Evolutionary conservation across 371 early-diverging fungal species (phyloP).

Genomic region (Fennellomyces sp.): DNA sequence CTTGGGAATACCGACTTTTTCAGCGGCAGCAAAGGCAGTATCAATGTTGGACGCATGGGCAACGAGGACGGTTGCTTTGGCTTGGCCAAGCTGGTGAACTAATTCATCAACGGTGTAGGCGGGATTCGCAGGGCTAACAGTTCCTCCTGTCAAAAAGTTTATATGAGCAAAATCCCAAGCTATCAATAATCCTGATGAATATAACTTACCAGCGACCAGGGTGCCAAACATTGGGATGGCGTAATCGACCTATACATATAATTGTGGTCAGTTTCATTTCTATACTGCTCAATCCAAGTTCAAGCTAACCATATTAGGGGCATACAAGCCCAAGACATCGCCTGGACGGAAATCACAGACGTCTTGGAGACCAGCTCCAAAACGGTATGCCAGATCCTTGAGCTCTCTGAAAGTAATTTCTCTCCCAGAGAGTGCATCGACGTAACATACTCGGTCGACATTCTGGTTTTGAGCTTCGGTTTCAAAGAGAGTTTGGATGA

Average conservation of each 20-base stretch:
- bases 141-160: slow-evolving; percentile 55
- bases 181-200: not conserved
- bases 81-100: slow-evolving; percentile 71
- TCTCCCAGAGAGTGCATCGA: slow-evolving; percentile 60
- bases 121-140: slow-evolving; percentile 77
- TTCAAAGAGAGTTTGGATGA: slow-evolving; percentile 1
- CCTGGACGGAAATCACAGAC: slow-evolving; percentile 5
- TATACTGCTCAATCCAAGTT: slow-evolving; percentile 1
- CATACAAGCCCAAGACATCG: slow-evolving; percentile 15
- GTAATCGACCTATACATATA: slow-evolving; percentile 9
- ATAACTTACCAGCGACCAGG: slow-evolving; percentile 32
- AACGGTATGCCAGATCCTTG: slow-evolving; percentile 19
- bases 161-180: not conserved
- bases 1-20: slow-evolving; percentile 52
- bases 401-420: slow-evolving; percentile 69
- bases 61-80: slow-evolving; percentile 65
- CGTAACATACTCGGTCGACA: slow-evolving; percentile 21
- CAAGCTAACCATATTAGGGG: slow-evolving; percentile 30
- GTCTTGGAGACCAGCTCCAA: slow-evolving; percentile 7
- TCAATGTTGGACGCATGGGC: slow-evolving; percentile 47
- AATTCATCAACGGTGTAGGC: slow-evolving; percentile 77
- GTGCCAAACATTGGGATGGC: slow-evolving; percentile 33
- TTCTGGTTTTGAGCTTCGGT: not conserved
- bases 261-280: not conserved
- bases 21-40: slow-evolving; percentile 60